Base-by-base conservation (phyloP, 768 basidiomycete genomes). In the Ramaria rubella region DNA sequence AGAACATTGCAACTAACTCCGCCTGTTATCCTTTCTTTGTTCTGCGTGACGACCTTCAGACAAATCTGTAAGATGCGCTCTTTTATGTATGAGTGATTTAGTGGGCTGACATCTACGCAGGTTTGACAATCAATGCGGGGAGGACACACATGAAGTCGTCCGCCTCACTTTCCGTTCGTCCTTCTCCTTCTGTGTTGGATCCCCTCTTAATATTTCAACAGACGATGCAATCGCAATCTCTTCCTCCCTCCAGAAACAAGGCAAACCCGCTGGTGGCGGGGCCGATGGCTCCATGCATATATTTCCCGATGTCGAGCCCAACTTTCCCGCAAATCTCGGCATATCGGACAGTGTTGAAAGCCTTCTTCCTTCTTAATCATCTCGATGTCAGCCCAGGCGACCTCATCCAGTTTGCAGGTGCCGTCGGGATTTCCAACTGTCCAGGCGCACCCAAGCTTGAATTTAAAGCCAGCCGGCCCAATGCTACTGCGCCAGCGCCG, bases 211-310 rank as follows among this genome's bases (percentile, higher is more conserved):
- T n/a, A n/a, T 15, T 74, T 75, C 69, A 73, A n/a, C 30, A 53
- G 52, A 77, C 61, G 76, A 76, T 56, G 72, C 75, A 15, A 76
- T 76, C 57, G 76, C 72, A 14, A 72, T 75, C 58, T 76, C 75
- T 15, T 64, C 60, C 2, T 66, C 65, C 38, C 45, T 60, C 19
- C 69, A 71, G 31, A 77, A 77, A 27, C 58, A 56, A 31, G 26
- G 29, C 29, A 14, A 52, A 17, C 33, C 52, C 19, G 30, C 52
- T 38, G 52, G 52, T 53, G 52, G 52, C 3, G 55, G 55, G 23
- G 55, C 55, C 19, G 55, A 56, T 34, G 55, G 55, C 8, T 56
- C 55, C 45, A 56, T 56, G 55, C 43, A 52, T 12, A 33, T 50
- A 7, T 56, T 56, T 34, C 55, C 55, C 29, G 27, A 56, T 24